A percentile compares a stretch with the other conserved stretches of the same genome.
Evolutionary conservation across 2,329 filamentous ascomycete species (phyloP).

Genomic region (Aspergillus ibericus): DNA sequence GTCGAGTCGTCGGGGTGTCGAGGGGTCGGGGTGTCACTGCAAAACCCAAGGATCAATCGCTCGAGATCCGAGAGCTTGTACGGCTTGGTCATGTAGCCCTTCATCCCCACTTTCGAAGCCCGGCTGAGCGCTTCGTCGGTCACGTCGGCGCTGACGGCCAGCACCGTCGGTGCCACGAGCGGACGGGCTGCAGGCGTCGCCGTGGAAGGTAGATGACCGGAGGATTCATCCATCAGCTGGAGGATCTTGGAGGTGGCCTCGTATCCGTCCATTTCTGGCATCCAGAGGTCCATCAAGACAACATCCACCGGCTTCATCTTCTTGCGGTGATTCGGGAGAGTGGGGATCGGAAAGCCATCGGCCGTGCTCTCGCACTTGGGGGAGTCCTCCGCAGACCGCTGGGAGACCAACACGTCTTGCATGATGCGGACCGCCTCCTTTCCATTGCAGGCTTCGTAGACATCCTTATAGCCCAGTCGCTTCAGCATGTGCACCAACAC

Average conservation of each 20-base stretch:
- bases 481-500: constrained; percentile 66
- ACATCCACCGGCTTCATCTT: constrained; percentile 56
- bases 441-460: constrained; percentile 67
- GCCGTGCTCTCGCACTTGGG: constrained; percentile 5
- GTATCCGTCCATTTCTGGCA: constrained; percentile 72
- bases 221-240: constrained; percentile 48
- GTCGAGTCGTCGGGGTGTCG: constrained; percentile 16
- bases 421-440: constrained; percentile 66
- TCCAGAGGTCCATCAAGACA: constrained; percentile 74
- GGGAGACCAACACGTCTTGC: constrained; percentile 43
- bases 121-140: constrained; percentile 63
- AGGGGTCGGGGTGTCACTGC: constrained; percentile 23
- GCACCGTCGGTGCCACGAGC: constrained; percentile 45
- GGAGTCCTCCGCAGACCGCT: constrained; percentile 13
- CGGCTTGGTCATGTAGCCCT: constrained; percentile 68
- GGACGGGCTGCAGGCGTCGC: constrained; percentile 28
- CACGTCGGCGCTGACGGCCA: constrained; percentile 67
- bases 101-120: constrained; percentile 64
- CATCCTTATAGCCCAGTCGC: constrained; percentile 64
- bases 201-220: constrained; percentile 21
- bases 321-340: constrained; percentile 23
- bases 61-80: constrained; percentile 65
- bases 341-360: constrained; percentile 18
- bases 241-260: constrained; percentile 66
- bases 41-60: constrained; percentile 56